Evolutionary conservation across 2,329 filamentous ascomycete genomes (phyloP).

Genomic region (Pestalotiopsis sp.): DNA sequence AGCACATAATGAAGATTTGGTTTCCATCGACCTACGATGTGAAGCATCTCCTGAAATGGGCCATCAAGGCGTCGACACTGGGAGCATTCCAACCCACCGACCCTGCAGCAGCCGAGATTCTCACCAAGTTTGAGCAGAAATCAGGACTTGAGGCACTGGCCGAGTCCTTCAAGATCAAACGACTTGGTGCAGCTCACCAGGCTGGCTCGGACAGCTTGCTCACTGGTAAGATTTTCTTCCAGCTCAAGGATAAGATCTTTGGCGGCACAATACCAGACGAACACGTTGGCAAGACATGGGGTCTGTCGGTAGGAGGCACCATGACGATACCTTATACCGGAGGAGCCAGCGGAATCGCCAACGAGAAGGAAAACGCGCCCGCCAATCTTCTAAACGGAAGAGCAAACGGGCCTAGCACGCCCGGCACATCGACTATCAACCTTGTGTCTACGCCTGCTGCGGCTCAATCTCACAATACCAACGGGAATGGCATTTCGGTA

Average conservation of each 20-base stretch:
- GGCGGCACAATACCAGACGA: constrained; percentile 78
- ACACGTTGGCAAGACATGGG: constrained; percentile 90
- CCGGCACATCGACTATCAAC: constrained; percentile 63
- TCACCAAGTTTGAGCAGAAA: constrained; percentile 85
- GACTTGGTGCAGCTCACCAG: constrained; percentile 84
- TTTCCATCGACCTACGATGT: constrained; percentile 95
- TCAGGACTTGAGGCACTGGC: constrained; percentile 92
- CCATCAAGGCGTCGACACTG: constrained; percentile 67
- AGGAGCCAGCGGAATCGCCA: constrained; percentile 3
- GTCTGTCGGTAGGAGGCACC: constrained; percentile 72
- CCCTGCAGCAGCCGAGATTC: constrained; percentile 67
- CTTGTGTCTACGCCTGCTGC: constrained; percentile 51
- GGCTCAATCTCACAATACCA: constrained; percentile 55
- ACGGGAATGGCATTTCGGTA: constrained; percentile 56
- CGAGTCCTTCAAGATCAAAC: constrained; percentile 87
- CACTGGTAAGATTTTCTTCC: constrained; percentile 93
- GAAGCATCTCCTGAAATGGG: constrained; percentile 94
- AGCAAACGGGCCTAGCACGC: constrained; percentile 54
- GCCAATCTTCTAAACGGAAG: constrained; percentile 37
- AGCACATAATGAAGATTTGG: constrained; percentile 84
- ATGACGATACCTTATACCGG: constrained; percentile 5
- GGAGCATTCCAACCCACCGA: constrained; percentile 65
- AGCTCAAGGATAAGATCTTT: constrained; percentile 86
- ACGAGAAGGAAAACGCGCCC: constrained; percentile 37
- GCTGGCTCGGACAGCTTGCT: constrained; percentile 92